A percentile compares a stretch with the other conserved stretches of the same genome.
These are phyloP conservation scores for Mortierella claussenii DNA, from an alignment of 192 early-diverging fungal genomes.

Conservation along the genomic window DNA sequence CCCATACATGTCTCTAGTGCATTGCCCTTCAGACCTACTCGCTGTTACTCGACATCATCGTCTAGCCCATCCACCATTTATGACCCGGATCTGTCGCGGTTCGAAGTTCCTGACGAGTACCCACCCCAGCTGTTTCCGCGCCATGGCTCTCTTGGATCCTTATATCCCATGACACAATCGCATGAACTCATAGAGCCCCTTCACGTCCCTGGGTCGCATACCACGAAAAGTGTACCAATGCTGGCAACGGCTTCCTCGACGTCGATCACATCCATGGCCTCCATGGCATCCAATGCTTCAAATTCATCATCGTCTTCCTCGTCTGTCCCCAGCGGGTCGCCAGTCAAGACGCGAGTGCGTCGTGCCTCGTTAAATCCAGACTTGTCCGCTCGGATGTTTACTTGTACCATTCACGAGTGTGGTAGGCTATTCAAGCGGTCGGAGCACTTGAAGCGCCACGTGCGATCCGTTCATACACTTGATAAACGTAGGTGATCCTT, in stretches of 20 bases:
- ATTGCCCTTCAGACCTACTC: constrained; percentile 5
- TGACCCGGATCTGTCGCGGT: constrained; percentile 4
- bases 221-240: constrained; percentile 18
- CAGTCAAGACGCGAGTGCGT: constrained; percentile 8
- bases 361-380: constrained; percentile 36
- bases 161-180: constrained; percentile 31
- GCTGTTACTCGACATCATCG: constrained; percentile 17
- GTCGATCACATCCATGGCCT: constrained; percentile 20
- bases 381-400: constrained; percentile 23
- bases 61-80: constrained; percentile 13
- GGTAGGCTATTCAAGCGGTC: constrained; percentile 64
- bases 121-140: constrained; percentile 10
- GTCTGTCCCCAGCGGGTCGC: background rate
- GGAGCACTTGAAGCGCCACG: constrained; percentile 68
- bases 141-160: constrained; percentile 34
- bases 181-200: constrained; percentile 30
- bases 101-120: constrained; percentile 27
- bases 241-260: constrained; percentile 26
- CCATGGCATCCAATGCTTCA: constrained; percentile 1
- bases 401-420: constrained; percentile 59
- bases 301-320: constrained; percentile 17
- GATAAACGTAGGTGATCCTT: constrained; percentile 64
- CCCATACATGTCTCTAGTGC: background rate
- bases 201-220: background rate
- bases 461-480: constrained; percentile 68